Percentiles rank a stretch among this genome's conserved stretches.
Evolutionary conservation across 495 filamentous ascomycete genomes (phyloP).

Genomic region (Aspergillus sclerotiicarbonarius): DNA sequence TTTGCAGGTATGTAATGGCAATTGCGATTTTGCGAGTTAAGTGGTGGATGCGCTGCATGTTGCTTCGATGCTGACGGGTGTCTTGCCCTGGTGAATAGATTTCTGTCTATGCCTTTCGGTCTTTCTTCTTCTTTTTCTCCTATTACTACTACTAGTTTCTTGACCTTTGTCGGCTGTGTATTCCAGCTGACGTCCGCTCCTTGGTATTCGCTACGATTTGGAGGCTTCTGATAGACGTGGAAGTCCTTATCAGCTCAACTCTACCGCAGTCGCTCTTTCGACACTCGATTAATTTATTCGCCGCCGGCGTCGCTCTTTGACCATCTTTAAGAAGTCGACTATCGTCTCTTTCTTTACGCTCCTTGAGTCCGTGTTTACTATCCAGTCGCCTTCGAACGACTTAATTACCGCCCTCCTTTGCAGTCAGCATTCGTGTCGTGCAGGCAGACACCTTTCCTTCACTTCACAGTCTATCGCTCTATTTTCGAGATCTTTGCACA

Average conservation of each 20-base stretch:
- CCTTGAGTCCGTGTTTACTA: not conserved
- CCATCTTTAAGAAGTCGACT: not conserved
- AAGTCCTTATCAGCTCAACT: not conserved
- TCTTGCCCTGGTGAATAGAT: not conserved
- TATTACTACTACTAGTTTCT: slow-evolving; percentile 10
- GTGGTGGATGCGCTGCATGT: not conserved
- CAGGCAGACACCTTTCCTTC: slow-evolving; percentile 23
- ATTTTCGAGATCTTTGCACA: not conserved
- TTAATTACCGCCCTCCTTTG: slow-evolving; percentile 1
- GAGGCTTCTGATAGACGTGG: not conserved
- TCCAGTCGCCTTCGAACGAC: not conserved
- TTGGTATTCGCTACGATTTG: slow-evolving; percentile 18
- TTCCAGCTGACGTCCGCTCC: slow-evolving; percentile 32
- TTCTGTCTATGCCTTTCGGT: slow-evolving; percentile 18
- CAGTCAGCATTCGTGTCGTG: slow-evolving; percentile 16
- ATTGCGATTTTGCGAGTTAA: not conserved
- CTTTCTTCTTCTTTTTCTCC: slow-evolving; percentile 4
- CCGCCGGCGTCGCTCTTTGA: not conserved
- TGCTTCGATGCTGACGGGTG: not conserved
- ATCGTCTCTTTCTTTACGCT: slow-evolving; percentile 7
- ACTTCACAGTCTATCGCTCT: not conserved
- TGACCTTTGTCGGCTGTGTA: slow-evolving; percentile 22
- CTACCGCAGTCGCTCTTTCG: slow-evolving; percentile 4
- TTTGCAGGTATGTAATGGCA: slow-evolving; percentile 7
- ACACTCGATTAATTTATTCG: not conserved